Evolutionary conservation across 768 basidiomycete genomes (phyloP).

Genomic region (Collybia sordida): DNA sequence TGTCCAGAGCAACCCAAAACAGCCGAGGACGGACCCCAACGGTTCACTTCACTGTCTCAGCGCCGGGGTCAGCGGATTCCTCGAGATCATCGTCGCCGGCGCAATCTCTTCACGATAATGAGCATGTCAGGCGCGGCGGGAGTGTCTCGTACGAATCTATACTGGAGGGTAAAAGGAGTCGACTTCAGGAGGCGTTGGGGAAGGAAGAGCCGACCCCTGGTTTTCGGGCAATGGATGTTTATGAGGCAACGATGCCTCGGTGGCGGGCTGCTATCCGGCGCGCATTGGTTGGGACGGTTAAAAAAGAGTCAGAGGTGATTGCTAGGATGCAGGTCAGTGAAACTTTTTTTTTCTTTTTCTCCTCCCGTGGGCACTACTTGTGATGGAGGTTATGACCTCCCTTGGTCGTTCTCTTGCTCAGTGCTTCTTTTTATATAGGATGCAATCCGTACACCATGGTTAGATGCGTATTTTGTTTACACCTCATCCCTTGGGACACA

Average conservation of each 20-base stretch:
- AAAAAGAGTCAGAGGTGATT: constrained; percentile 58
- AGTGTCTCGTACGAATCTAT: constrained; percentile 10
- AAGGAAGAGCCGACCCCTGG: constrained; percentile 21
- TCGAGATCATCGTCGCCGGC: constrained; percentile 33
- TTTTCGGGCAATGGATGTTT: constrained; percentile 49
- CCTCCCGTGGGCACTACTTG: not conserved
- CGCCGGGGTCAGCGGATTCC: constrained; percentile 29
- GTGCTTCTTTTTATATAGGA: constrained; percentile 29
- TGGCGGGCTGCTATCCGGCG: constrained; percentile 68
- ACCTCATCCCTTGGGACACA: constrained; percentile 81
- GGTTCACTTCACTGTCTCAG: constrained; percentile 28
- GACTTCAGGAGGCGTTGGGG: not conserved
- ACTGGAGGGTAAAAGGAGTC: not conserved
- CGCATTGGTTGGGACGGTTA: constrained; percentile 49
- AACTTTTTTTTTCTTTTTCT: not conserved
- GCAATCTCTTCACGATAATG: constrained; percentile 15
- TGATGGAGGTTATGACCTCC: not conserved
- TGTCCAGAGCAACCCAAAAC: too few species aligned
- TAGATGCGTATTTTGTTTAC: constrained; percentile 84
- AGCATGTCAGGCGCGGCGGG: constrained; percentile 8
- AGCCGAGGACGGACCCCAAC: constrained; percentile 7
- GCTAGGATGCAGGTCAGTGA: constrained; percentile 65
- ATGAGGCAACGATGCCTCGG: constrained; percentile 57
- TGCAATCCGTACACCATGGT: constrained; percentile 57
- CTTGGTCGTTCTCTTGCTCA: not conserved